These are phyloP conservation scores for Ophiostoma quercus DNA, from an alignment of 2,329 filamentous ascomycete genomes.

Conservation along the genomic window DNA sequence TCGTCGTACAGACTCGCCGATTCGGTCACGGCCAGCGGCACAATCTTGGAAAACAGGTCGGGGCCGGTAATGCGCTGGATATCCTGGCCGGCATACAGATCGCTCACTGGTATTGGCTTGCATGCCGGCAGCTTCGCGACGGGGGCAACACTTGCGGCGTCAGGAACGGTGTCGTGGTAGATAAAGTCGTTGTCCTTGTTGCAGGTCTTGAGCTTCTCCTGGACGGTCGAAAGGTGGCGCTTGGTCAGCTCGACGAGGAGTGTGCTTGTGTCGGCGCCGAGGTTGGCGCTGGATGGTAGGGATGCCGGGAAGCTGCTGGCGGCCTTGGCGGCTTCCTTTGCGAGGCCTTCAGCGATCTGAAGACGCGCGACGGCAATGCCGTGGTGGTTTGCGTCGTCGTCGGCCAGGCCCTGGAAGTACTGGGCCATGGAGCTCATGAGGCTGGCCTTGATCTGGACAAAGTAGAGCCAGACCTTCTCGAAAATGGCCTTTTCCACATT, in stretches of 20 bases:
- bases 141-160: conserved; percentile 71
- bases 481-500: conserved; percentile 89
- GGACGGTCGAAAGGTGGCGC: conserved; percentile 71
- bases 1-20: conserved; percentile 96
- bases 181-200: conserved; percentile 97
- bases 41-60: conserved; percentile 94
- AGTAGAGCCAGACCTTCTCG: conserved; percentile 84
- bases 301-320: conserved; percentile 76
- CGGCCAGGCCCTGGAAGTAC: conserved; percentile 87
- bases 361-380: conserved; percentile 79
- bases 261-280: conserved; percentile 71
- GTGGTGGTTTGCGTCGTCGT: conserved; percentile 82
- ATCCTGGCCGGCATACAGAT: conserved; percentile 94
- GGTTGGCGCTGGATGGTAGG: conserved; percentile 73
- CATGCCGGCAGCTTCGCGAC: conserved; percentile 90
- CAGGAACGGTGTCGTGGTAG: conserved; percentile 88
- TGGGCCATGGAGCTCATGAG: conserved; percentile 82
- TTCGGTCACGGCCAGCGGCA: conserved; percentile 92
- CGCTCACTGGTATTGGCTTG: conserved; percentile 94
- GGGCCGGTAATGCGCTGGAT: conserved; percentile 95
- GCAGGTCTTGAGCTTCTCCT: conserved; percentile 71
- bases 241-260: conserved; percentile 76
- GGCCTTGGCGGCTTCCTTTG: conserved; percentile 69
- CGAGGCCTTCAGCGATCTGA: conserved; percentile 71
- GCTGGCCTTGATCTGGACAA: conserved; percentile 77